Percentiles rank a stretch among this genome's conserved stretches.
phyloP scores from a whole-genome alignment of 2,329 filamentous ascomycete genomes.

The Fonsecaea monophora region DNA sequence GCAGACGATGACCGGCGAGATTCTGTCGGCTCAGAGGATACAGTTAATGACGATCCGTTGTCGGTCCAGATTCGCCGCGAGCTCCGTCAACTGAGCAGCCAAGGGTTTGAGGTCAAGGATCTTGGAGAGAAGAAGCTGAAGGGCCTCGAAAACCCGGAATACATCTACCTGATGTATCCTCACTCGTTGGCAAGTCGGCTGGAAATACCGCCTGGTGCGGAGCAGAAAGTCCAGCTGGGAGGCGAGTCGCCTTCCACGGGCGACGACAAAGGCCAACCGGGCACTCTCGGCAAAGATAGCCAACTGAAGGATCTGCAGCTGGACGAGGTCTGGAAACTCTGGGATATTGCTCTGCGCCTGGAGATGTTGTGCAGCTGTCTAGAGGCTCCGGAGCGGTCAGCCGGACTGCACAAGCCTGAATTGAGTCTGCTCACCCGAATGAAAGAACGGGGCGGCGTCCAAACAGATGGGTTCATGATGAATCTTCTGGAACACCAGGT shows the following conservation, averaged over 20 bases:
- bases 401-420: slow-evolving; percentile 76
- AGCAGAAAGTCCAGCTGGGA: slow-evolving; percentile 42
- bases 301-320: slow-evolving; percentile 76
- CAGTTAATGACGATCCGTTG: slow-evolving; percentile 75
- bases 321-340: slow-evolving; percentile 84
- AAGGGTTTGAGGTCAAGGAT: slow-evolving; percentile 96
- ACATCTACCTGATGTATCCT: slow-evolving; percentile 93
- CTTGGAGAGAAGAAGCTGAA: slow-evolving; percentile 95
- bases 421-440: slow-evolving; percentile 79
- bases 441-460: slow-evolving; percentile 76
- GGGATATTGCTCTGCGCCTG: slow-evolving; percentile 84
- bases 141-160: slow-evolving; percentile 94
- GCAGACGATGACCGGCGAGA: slow-evolving; percentile 79
- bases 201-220: slow-evolving; percentile 44
- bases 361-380: slow-evolving; percentile 92
- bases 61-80: slow-evolving; percentile 84
- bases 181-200: slow-evolving; percentile 80
- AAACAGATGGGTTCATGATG: slow-evolving; percentile 85
- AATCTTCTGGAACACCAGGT: slow-evolving; percentile 95
- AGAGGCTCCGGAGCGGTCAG: slow-evolving; percentile 66
- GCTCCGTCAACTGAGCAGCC: slow-evolving; percentile 81
- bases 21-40: slow-evolving; percentile 74
- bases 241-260: slow-evolving; percentile 48
- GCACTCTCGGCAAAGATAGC: slow-evolving; percentile 67
- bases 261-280: slow-evolving; percentile 55